Evolutionary conservation across 805 yeast species (phyloP).

Genomic region (Kazachstania psychrophila): DNA sequence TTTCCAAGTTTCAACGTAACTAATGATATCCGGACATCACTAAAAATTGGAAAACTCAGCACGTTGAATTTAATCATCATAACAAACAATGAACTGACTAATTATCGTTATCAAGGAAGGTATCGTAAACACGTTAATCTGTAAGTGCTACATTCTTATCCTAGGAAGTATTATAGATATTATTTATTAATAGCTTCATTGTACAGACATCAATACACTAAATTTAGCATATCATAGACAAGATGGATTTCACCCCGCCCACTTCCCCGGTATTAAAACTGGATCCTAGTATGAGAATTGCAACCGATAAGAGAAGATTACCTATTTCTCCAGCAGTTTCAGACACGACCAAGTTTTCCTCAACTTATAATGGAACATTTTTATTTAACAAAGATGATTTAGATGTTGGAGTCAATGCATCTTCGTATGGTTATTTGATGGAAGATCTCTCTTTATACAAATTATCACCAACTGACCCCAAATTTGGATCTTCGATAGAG

Average conservation of each 20-base stretch:
- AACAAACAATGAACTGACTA: too few relatives aligned
- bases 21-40: too few relatives aligned
- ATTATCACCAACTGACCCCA: constrained; percentile 1
- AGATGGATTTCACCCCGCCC: constrained; percentile 5
- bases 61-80: too few relatives aligned
- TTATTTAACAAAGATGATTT: not conserved
- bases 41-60: too few relatives aligned
- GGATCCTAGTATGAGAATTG: not conserved
- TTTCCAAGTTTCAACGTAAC: too few relatives aligned
- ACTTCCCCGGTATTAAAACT: not conserved
- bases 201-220: too few relatives aligned
- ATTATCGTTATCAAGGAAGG: too few relatives aligned
- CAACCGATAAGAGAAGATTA: not conserved
- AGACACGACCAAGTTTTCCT: not conserved
- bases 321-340: constrained; percentile 2
- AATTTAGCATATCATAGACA: too few relatives aligned
- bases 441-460: not conserved
- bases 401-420: not conserved
- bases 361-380: not conserved
- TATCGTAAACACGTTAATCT: too few relatives aligned
- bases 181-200: too few relatives aligned
- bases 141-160: too few relatives aligned
- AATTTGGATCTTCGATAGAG: not conserved
- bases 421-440: not conserved
- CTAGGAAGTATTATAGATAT: too few relatives aligned